Base-by-base conservation (phyloP, 805 yeast species). In the Yamadazyma takamatsuzukensis region DNA sequence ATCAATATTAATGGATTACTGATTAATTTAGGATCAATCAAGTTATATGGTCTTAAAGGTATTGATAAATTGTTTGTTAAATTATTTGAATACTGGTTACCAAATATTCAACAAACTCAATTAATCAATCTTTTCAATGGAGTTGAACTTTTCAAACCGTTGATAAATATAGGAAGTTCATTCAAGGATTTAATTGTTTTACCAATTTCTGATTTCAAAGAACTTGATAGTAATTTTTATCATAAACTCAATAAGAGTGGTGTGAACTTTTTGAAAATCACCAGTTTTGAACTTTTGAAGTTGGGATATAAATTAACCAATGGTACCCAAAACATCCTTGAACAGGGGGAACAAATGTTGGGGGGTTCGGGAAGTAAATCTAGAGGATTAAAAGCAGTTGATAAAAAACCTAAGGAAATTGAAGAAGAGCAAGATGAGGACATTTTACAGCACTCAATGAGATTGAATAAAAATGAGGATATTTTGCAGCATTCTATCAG, bases 1-100 rank as follows among this genome's bases (percentile, higher is more conserved):
- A 89, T 93, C 57, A 80, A 82, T 6, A 67, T 93, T 23, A 96
- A 90, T 49, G 97, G 88, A 24, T 83, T 97, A 0, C 78, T 74
- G 24, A 72, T 93, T 51, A 66, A 70, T 0, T 60, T 93, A 40
- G 74, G 76, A 38, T 71, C 74, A 12, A 72, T 80, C 2, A 71
- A 72, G 1, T 49, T 89, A 3, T 78, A 83, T 57, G 98, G 97
- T 0, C 57, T 87, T 0, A 65, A 78, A 12, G 97, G 97, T 0
- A 75, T 83, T 45, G 72, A 80, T 1, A 71, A 73, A 21, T 51
- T 93, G 10, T 72, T 76, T 6, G 48, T 51, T 10, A 53, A 70
- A 11, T 63, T 93, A 24, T 78, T 78, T 36, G 75, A 71, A n/a
- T 64, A 74, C 6, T 93, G 97, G 96, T 74, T 80, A 51, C 96